Percentiles rank a stretch among this genome's conserved stretches.
Evolutionary conservation across 345 rosid species (phyloP).

Genomic region (Combretum micranthum): DNA sequence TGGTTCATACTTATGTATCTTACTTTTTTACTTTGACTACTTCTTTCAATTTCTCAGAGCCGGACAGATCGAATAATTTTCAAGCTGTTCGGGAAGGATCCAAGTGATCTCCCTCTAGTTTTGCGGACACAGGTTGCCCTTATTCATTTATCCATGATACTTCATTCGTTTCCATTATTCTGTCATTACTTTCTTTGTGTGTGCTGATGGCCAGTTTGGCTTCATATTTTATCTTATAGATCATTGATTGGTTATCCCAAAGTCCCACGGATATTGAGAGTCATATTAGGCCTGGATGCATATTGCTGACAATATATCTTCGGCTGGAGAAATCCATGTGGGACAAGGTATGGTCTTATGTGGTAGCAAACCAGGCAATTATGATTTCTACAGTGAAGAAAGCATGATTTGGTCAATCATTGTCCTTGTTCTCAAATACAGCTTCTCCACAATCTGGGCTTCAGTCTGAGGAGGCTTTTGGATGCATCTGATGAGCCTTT

Average conservation of each 20-base stretch:
- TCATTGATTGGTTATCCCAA: conserved; percentile 58
- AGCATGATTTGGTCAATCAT: conserved; percentile 5
- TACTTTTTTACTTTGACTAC: conserved; percentile 3
- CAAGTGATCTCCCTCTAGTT: conserved; percentile 41
- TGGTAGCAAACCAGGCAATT: conserved; percentile 1
- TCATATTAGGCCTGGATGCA: conserved; percentile 72
- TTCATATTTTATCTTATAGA: conserved; percentile 29
- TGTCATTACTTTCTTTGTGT: no score
- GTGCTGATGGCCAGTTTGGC: no score
- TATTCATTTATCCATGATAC: neutral
- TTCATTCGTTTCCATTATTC: no score
- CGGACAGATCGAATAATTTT: conserved; percentile 53
- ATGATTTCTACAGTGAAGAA: neutral
- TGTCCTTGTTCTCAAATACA: conserved; percentile 13
- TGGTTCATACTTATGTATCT: neutral
- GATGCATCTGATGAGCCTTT: conserved; percentile 42
- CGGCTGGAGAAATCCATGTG: conserved; percentile 38
- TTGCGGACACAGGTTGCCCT: conserved; percentile 45
- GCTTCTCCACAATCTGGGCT: conserved; percentile 48
- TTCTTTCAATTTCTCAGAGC: conserved; percentile 27
- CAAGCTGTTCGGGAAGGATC: conserved; percentile 57
- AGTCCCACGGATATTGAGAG: conserved; percentile 73
- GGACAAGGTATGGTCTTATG: conserved; percentile 42
- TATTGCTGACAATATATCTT: conserved; percentile 57
- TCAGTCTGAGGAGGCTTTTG: conserved; percentile 50